Percentiles rank a stretch among this genome's conserved stretches.
Evolutionary conservation across 305 asterid species (phyloP).

Genomic region (Solanum hybrid): DNA sequence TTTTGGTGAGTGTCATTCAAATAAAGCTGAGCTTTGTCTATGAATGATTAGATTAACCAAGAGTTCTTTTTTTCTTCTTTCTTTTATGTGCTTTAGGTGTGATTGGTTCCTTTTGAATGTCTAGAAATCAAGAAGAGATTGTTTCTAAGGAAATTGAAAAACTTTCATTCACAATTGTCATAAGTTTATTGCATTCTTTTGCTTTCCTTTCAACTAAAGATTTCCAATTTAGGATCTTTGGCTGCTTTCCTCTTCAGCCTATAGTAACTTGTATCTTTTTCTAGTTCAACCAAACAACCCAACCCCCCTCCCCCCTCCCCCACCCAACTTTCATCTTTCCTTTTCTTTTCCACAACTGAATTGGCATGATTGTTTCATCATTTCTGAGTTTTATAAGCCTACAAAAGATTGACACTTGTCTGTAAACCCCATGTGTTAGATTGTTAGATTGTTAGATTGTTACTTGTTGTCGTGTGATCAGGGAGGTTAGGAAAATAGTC

Average conservation of each 20-base stretch:
- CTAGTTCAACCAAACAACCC: background rate
- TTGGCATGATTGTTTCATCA: background rate
- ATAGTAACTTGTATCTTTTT: background rate
- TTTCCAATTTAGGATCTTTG: background rate
- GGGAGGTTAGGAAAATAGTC: no score
- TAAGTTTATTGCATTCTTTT: background rate
- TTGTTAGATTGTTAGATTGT: no score
- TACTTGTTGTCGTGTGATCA: background rate
- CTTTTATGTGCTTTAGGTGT: background rate
- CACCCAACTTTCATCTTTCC: background rate
- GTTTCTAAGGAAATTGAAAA: background rate
- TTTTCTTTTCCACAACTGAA: background rate
- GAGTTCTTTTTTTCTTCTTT: background rate
- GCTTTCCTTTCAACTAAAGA: background rate
- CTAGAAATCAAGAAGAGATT: background rate
- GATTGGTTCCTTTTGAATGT: background rate
- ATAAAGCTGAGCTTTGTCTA: conserved; percentile 21
- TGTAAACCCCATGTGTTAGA: background rate
- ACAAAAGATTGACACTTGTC: background rate
- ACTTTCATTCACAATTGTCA: background rate
- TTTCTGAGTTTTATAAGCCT: background rate
- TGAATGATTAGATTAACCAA: background rate
- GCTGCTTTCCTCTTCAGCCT: background rate
- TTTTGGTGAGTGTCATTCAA: conserved; percentile 23
- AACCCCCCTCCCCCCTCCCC: no score